Evolutionary conservation across 352 stramenopile species (phyloP).

Genomic region (Globisporangium alternatum): DNA sequence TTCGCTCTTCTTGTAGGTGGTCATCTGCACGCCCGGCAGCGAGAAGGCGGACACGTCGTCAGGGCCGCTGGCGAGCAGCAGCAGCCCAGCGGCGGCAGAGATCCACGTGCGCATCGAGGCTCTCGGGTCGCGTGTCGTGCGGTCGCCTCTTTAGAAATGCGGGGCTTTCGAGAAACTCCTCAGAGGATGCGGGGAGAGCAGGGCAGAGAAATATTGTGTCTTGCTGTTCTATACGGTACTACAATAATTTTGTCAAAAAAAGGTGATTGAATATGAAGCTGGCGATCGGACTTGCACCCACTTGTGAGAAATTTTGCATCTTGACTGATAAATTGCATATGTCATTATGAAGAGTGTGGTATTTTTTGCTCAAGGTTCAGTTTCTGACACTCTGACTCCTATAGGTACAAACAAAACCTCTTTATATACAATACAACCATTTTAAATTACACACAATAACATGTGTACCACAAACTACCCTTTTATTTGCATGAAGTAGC

Average conservation of each 20-base stretch:
- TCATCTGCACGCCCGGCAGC: constrained; percentile 86
- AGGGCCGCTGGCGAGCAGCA: background rate
- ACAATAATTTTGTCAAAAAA: background rate
- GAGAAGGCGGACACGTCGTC: constrained; percentile 38
- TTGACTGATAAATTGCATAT: constrained; percentile 7
- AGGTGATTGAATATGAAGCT: background rate
- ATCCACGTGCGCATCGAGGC: constrained; percentile 1
- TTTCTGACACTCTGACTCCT: background rate
- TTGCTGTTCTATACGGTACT: background rate
- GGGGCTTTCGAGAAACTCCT: background rate
- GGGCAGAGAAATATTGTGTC: background rate
- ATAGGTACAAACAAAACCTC: no score
- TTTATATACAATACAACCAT: no score
- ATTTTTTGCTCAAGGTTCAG: background rate
- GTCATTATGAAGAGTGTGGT: background rate
- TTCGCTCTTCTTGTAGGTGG: constrained; percentile 84
- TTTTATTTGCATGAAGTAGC: no score
- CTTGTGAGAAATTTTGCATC: background rate
- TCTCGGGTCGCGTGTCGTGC: background rate
- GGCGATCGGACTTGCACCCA: background rate
- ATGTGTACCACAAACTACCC: no score
- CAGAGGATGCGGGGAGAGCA: background rate
- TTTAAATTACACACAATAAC: no score
- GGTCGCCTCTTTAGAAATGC: background rate
- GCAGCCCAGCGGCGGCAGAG: background rate